These are phyloP conservation scores for Davidsoniella eucalypti DNA, from an alignment of 2,329 filamentous ascomycete species.

Conservation along the genomic window DNA sequence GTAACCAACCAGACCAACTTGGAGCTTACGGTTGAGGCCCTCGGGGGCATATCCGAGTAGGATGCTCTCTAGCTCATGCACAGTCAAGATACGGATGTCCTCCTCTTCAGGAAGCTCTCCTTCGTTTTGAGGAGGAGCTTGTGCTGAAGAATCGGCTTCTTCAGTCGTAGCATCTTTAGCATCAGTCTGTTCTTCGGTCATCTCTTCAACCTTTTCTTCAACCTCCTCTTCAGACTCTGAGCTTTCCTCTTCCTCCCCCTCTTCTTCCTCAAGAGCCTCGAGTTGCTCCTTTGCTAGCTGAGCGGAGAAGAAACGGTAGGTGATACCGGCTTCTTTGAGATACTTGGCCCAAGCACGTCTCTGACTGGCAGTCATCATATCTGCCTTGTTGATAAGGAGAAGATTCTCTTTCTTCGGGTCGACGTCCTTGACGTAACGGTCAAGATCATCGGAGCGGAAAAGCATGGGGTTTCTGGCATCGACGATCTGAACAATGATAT, in stretches of 20 bases:
- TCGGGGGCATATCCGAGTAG: conserved; percentile 58
- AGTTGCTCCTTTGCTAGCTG: conserved; percentile 78
- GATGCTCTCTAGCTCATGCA: conserved; percentile 79
- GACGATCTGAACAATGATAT: conserved; percentile 93
- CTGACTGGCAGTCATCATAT: conserved; percentile 91
- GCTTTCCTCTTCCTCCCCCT: conserved; percentile 20
- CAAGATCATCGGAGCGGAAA: conserved; percentile 86
- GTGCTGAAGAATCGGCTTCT: conserved; percentile 15
- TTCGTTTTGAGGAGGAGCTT: conserved; percentile 18
- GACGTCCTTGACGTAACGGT: conserved; percentile 86
- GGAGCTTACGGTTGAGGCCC: conserved; percentile 47
- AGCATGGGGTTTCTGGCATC: conserved; percentile 88
- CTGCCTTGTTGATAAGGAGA: conserved; percentile 91
- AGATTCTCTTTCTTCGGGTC: conserved; percentile 78
- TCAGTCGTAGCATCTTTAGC: conserved; percentile 16
- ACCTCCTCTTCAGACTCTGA: conserved; percentile 28
- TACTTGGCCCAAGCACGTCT: conserved; percentile 72
- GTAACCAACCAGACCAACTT: conserved; percentile 90
- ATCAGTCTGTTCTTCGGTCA: conserved; percentile 18
- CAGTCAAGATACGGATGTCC: conserved; percentile 69
- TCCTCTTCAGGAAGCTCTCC: conserved; percentile 28
- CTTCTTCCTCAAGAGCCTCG: conserved; percentile 32
- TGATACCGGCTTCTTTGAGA: conserved; percentile 63
- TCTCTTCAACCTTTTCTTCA: conserved; percentile 15
- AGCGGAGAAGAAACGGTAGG: conserved; percentile 94